These are phyloP conservation scores for Hansenula anomala DNA, from an alignment of 1,139 yeast species.

Conservation along the genomic window DNA sequence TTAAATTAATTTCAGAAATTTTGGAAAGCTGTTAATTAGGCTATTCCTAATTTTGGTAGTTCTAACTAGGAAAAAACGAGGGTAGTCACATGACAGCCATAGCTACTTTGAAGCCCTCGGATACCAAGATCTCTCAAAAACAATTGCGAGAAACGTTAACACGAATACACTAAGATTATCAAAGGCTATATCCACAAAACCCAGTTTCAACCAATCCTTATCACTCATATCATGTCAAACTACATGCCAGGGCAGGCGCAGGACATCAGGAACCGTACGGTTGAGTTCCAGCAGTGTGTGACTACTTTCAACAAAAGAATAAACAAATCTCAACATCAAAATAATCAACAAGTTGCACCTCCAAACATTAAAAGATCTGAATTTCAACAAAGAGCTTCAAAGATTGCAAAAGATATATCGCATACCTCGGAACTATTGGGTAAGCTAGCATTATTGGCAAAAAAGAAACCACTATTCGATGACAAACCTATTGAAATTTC, in stretches of 20 bases:
- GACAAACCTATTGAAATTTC: conserved; percentile 93
- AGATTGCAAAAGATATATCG: conserved; percentile 84
- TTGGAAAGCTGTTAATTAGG: too few species aligned
- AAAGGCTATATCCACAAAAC: too few species aligned
- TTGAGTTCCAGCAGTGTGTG: conserved; percentile 85
- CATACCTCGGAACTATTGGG: conserved; percentile 82
- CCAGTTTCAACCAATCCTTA: too few species aligned
- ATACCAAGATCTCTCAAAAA: too few species aligned
- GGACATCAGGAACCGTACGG: conserved; percentile 68
- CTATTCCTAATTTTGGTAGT: too few species aligned
- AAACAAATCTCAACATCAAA: conserved; percentile 32
- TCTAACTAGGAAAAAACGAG: too few species aligned
- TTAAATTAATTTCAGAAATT: too few species aligned
- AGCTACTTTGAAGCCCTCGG: background rate
- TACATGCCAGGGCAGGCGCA: conserved; percentile 10
- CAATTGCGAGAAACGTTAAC: too few species aligned
- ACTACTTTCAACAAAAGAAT: conserved; percentile 53
- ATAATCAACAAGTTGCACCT: conserved; percentile 20
- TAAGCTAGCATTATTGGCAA: conserved; percentile 79
- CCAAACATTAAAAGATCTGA: conserved; percentile 44
- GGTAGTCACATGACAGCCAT: background rate
- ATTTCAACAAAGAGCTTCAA: conserved; percentile 76
- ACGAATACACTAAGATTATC: too few species aligned
- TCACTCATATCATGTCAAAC: conserved; percentile 4
- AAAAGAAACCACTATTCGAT: conserved; percentile 87